These are phyloP conservation scores for Fusarium sp. DNA, from an alignment of 2,329 filamentous ascomycete species.

Conservation along the genomic window DNA sequence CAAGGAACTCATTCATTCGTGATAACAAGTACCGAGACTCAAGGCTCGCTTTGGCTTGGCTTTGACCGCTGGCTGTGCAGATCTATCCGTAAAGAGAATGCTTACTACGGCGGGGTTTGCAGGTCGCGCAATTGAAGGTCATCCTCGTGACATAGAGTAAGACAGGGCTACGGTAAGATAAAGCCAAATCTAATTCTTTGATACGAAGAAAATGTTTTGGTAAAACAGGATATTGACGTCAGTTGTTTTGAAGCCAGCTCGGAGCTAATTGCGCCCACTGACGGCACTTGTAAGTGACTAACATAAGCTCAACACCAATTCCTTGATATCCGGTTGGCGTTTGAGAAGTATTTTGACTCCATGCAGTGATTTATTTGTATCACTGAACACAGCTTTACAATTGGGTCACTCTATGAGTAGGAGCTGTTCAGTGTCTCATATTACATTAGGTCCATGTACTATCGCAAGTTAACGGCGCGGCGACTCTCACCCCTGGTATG, in stretches of 20 bases:
- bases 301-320: background rate
- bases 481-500: background rate
- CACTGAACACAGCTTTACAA: background rate
- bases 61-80: background rate
- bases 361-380: background rate
- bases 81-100: constrained; percentile 12
- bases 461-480: background rate
- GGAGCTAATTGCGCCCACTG: background rate
- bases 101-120: background rate
- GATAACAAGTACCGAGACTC: background rate
- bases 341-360: background rate
- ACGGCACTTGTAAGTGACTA: background rate
- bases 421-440: background rate
- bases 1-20: background rate
- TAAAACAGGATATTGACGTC: constrained; percentile 6
- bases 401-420: background rate
- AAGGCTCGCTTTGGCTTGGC: background rate
- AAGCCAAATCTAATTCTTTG: background rate
- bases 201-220: background rate
- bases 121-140: background rate
- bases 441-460: background rate
- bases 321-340: background rate
- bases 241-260: background rate
- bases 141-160: background rate
- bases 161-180: background rate